Evolutionary conservation across 108 stramenopile genomes (phyloP).

Genomic region (Chaetoceros muelleri): DNA sequence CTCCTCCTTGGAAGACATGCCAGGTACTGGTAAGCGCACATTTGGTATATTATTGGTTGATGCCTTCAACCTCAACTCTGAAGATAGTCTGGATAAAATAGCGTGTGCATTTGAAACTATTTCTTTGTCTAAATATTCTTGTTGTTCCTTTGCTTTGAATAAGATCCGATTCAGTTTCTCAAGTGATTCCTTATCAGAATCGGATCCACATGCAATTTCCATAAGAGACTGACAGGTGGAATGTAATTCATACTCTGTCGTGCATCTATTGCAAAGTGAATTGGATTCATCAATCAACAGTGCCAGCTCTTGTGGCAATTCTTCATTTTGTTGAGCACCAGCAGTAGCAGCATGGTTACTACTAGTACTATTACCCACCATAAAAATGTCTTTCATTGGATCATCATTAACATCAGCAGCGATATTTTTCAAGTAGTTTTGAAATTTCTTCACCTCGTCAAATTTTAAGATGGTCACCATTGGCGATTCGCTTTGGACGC

Average conservation of each 20-base stretch:
- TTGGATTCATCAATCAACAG: background rate
- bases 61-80: background rate
- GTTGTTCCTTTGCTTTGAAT: background rate
- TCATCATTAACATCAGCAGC: too few relatives aligned
- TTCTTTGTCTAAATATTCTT: background rate
- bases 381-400: too few relatives aligned
- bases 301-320: background rate
- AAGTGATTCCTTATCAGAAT: background rate
- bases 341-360: too few relatives aligned
- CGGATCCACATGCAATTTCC: background rate
- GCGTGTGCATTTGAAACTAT: background rate
- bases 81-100: background rate
- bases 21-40: background rate
- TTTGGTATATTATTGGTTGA: background rate
- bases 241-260: background rate
- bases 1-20: background rate
- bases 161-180: background rate
- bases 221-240: background rate
- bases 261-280: background rate
- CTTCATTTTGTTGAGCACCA: background rate
- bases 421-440: background rate
- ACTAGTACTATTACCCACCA: too few relatives aligned
- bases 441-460: background rate
- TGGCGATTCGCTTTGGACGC: background rate
- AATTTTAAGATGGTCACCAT: background rate